These are phyloP conservation scores for Actinomortierella wolfii DNA, from an alignment of 371 early-diverging fungal genomes.

Conservation along the genomic window DNA sequence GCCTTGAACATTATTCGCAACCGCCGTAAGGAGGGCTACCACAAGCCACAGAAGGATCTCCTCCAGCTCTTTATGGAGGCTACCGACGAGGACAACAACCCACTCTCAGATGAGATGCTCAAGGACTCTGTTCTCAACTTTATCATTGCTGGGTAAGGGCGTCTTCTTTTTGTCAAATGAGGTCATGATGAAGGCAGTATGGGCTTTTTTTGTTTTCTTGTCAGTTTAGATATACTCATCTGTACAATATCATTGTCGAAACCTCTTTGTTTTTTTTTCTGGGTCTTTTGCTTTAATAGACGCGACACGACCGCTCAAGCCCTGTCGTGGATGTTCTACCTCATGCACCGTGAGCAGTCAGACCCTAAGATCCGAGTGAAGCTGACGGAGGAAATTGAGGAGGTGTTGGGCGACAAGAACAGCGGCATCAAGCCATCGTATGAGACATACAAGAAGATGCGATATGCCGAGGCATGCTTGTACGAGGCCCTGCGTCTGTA, in stretches of 20 bases:
- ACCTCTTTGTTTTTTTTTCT: background rate
- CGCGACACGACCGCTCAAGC: slow-evolving; percentile 59
- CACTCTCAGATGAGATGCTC: slow-evolving; percentile 57
- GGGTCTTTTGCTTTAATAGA: slow-evolving; percentile 5
- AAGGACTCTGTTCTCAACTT: slow-evolving; percentile 75
- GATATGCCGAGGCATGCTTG: slow-evolving; percentile 46
- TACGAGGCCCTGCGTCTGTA: slow-evolving; percentile 70
- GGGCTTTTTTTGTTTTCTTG: background rate
- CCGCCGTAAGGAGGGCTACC: slow-evolving; percentile 22
- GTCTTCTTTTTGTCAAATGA: background rate
- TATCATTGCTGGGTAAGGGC: slow-evolving; percentile 13
- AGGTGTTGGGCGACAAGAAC: slow-evolving; percentile 25
- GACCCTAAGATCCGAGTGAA: slow-evolving; percentile 60
- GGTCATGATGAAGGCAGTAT: background rate
- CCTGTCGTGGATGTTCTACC: slow-evolving; percentile 68
- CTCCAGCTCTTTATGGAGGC: slow-evolving; percentile 67
- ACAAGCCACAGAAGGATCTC: slow-evolving; percentile 53
- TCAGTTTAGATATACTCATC: background rate
- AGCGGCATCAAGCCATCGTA: slow-evolving; percentile 32
- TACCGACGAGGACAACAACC: slow-evolving; percentile 55
- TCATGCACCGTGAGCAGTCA: slow-evolving; percentile 47
- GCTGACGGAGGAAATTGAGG: slow-evolving; percentile 63
- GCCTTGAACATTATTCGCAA: slow-evolving; percentile 35
- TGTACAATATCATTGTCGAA: slow-evolving; percentile 2
- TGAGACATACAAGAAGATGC: slow-evolving; percentile 40